Percentiles rank a stretch among this genome's conserved stretches.
These are phyloP conservation scores for Aspergillus brasiliensis DNA, from an alignment of 2,329 filamentous ascomycete species.

Conservation along the genomic window DNA sequence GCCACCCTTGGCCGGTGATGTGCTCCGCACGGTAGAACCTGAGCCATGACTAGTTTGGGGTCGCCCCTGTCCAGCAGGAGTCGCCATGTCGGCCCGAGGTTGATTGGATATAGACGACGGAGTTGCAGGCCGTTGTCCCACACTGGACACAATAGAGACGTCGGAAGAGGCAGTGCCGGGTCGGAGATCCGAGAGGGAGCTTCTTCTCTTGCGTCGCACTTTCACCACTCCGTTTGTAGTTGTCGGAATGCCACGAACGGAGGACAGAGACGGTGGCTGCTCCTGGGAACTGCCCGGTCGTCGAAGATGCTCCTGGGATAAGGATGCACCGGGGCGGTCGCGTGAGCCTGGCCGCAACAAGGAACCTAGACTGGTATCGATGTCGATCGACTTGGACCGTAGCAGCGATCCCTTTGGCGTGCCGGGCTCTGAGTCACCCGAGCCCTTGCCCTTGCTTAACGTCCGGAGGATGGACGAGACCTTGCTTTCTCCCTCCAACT, in stretches of 20 bases:
- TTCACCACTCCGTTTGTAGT: constrained; percentile 44
- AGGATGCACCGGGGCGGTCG: constrained; percentile 55
- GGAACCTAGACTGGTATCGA: constrained; percentile 53
- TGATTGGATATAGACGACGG: constrained; percentile 29
- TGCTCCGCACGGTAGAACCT: constrained; percentile 31
- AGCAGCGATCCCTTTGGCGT: constrained; percentile 67
- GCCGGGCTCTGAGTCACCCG: constrained; percentile 65
- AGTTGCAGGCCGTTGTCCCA: constrained; percentile 42
- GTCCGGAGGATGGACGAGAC: constrained; percentile 80
- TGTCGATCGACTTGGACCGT: constrained; percentile 78
- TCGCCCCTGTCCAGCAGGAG: constrained; percentile 32
- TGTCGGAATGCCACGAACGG: constrained; percentile 54
- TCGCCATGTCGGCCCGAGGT: constrained; percentile 31
- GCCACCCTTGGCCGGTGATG: constrained; percentile 34
- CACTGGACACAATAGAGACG: constrained; percentile 42
- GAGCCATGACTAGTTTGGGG: constrained; percentile 34
- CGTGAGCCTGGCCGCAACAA: constrained; percentile 58
- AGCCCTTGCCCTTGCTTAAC: constrained; percentile 77
- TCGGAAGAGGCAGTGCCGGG: constrained; percentile 64
- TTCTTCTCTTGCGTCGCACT: constrained; percentile 78
- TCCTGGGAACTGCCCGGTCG: constrained; percentile 51
- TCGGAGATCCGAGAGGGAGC: constrained; percentile 85
- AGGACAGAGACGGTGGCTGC: constrained; percentile 50
- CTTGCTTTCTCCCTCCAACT: constrained; percentile 66
- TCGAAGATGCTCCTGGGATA: constrained; percentile 49